phyloP scores from a whole-genome alignment of 108 stramenopile species.

The Pseudonitzschia pungens region DNA sequence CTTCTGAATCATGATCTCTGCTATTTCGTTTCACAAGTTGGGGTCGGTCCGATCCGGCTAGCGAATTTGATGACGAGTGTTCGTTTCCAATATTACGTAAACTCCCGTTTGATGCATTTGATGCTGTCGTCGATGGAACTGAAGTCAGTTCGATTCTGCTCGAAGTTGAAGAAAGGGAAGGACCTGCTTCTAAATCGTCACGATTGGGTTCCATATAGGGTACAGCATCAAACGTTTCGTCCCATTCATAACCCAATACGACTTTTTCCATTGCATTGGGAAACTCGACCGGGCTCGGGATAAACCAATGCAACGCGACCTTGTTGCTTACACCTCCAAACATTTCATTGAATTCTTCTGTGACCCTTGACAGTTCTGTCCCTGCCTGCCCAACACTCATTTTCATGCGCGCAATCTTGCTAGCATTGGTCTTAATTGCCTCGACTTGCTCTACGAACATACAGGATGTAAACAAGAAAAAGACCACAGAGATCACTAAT shows the following conservation, averaged over 20 bases:
- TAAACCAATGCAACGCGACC: conserved; percentile 76
- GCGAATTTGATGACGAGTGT: conserved; percentile 2
- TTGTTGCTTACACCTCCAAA: conserved; percentile 82
- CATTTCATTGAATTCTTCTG: conserved; percentile 91
- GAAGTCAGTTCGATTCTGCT: conserved; percentile 1
- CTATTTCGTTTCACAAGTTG: conserved; percentile 20
- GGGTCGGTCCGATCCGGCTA: conserved; percentile 2
- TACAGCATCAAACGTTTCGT: conserved; percentile 44
- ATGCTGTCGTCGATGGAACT: conserved; percentile 4
- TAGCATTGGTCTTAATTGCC: conserved; percentile 81
- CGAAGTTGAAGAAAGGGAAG: neutral
- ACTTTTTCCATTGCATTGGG: conserved; percentile 72
- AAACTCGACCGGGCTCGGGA: conserved; percentile 63
- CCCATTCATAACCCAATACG: conserved; percentile 79
- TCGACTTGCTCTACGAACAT: conserved; percentile 94
- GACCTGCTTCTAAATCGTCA: conserved; percentile 7
- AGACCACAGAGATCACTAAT: conserved; percentile 65
- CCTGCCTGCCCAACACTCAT: conserved; percentile 75
- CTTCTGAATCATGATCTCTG: conserved; percentile 11
- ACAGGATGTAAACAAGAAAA: conserved; percentile 93
- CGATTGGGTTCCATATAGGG: conserved; percentile 56
- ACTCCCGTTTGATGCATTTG: neutral
- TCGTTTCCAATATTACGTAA: conserved; percentile 10
- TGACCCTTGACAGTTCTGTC: conserved; percentile 57
- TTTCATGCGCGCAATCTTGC: conserved; percentile 94